phyloP scores from a whole-genome alignment of 345 rosid genomes.

The Lagerstroemia speciosa region DNA sequence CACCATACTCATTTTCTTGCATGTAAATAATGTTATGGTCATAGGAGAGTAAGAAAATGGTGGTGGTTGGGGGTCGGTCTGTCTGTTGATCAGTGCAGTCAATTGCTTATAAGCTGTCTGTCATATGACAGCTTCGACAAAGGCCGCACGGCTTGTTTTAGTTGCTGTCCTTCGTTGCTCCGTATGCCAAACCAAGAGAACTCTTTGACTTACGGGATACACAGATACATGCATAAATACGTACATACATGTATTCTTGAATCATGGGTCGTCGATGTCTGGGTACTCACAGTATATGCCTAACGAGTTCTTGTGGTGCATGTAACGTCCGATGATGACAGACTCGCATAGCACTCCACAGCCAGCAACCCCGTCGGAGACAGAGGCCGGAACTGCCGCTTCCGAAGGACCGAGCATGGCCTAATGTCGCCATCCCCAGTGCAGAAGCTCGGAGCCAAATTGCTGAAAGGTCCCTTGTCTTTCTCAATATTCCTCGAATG shows the following conservation, averaged over 20 bases:
- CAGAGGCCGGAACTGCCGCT: conserved; percentile 2
- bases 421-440: no score
- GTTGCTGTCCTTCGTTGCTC: neutral
- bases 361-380: conserved; percentile 5
- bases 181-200: neutral
- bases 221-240: neutral
- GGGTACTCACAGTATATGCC: no score
- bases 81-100: neutral
- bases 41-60: neutral
- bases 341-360: conserved; percentile 11
- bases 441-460: neutral
- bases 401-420: conserved; percentile 5
- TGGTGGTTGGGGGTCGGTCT: conserved; percentile 1
- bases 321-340: neutral
- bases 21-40: neutral
- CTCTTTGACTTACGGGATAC: no score
- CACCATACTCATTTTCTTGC: no score
- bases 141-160: neutral
- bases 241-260: no score
- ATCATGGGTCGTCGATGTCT: no score
- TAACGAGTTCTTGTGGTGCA: no score
- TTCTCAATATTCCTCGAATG: neutral
- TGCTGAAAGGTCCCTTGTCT: conserved; percentile 7
- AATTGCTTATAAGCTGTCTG: neutral
- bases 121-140: neutral